Base-by-base conservation (phyloP, 2,329 filamentous ascomycete genomes). In the Xylaria sp. region DNA sequence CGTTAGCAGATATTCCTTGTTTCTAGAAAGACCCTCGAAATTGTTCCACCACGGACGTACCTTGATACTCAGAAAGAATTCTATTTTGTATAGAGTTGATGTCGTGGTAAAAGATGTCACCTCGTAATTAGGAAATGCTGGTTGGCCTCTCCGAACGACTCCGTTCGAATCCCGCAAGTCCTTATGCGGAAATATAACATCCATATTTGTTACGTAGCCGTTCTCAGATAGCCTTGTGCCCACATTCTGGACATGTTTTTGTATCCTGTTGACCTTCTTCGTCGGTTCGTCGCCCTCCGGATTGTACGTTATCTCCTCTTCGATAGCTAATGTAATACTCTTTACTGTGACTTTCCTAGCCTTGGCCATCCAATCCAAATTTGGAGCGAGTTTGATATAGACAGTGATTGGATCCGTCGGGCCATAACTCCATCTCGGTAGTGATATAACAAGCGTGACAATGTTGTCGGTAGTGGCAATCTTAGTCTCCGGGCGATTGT, bases 271-370 rank as follows among this genome's bases (percentile, higher is more conserved):
- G 74, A 94, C 85, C 81, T 97, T 98, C 73, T 93, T 93, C 39
- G 92, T 92, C 34, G 94, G 94, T 79, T 98, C 96, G 78, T 98
- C 96, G 58, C 96, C 96, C 81, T 98, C 95, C 37, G 96, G 96
- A 74, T 99, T 98, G 82, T 93, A 99, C n/a, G 96, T 97, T 68
- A 98, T 97, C 79, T 98, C 95, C 81, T 99, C 96, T 78, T 98
- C 96, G 75, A 99, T 97, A 13, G 90, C 90, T 51, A 98, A 90
- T 1, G 94, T 97, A 74, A 99, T 96, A 78, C 96, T 96, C 78
- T 94, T 91, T 77, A 99, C 97, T 52, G 93, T 95, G 63, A 98
- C 94, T 78, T 93, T 93, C 79, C 91, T 93, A 57, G 95, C 94
- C 81, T 98, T 98, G 78, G 84, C 90, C 80, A 96, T 84, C 93